Evolutionary conservation across 257 asterid genomes (phyloP), one percentile per base, ranked within the genome.

Genomic region (Hygrophila difformis): DNA sequence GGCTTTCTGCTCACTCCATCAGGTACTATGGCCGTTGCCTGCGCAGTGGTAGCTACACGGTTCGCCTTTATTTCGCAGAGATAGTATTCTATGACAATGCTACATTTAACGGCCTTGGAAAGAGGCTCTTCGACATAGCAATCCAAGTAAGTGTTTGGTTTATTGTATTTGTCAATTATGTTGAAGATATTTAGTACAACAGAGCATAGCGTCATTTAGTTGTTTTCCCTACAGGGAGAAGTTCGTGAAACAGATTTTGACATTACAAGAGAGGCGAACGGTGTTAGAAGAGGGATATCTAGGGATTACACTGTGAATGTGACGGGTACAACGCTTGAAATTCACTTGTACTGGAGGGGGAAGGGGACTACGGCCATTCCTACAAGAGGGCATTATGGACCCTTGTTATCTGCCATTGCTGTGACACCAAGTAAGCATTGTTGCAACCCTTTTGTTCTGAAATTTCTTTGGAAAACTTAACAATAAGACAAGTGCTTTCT

Each of bases 281-380:
- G 94, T 41, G 78, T 69, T 58, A 76, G 94, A 15, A 65, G 33
- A 37, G 94, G 79, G 21, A 71, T 73, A 34, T n/a, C 28, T 36
- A 15, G n/a, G 57, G 83, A 74, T 5, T 84, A 84, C 42, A 26
- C 60, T 15, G 68, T 62, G 35, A 1, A 6, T 11, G 93, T 88
- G 44, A 79, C 61, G 33, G 77, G 83, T 37, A 75, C 81, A 61
- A 84, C 93, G 36, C 63, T 88, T 45, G 96, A 79, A 56, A 81
- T 88, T 53, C 97, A 88, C 72, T 77, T 88, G 69, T 88, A 74
- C 73, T 88, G 97, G 97, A 67, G 70, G 1, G 97, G 97, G 14
- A 81, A 81, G 73, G 97, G 97, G 26, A 88, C 97, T 12, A 79
- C 76, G 0, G 83, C 93, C 13, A 73, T 88, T 63, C 97, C 97